These are phyloP conservation scores for Bjerkandera adusta DNA, from an alignment of 1,284 basidiomycete species.

Conservation along the genomic window DNA sequence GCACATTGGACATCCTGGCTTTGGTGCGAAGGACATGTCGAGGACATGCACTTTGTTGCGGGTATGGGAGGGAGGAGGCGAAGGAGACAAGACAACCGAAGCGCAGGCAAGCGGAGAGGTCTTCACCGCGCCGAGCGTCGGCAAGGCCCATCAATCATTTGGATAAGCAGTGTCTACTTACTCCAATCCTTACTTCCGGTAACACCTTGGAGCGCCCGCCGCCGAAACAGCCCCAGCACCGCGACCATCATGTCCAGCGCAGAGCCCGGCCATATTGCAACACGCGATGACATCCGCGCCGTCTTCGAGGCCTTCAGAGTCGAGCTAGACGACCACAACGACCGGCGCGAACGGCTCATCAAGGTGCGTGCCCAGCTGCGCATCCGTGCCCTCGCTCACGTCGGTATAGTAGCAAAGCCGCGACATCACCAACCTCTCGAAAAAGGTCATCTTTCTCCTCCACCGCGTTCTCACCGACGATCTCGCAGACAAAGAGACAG, in stretches of 20 bases:
- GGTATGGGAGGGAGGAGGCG: constrained; percentile 1
- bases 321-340: constrained; percentile 73
- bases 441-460: constrained; percentile 92
- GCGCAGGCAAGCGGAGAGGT: not conserved
- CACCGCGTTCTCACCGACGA: constrained; percentile 73
- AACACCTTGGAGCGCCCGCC: no score
- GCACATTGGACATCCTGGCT: constrained; percentile 72
- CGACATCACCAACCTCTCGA: constrained; percentile 91
- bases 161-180: no score
- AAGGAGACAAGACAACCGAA: not conserved
- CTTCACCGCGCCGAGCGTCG: not conserved
- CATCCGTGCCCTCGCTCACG: constrained; percentile 6
- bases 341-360: constrained; percentile 79
- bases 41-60: constrained; percentile 6
- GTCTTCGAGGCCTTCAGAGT: constrained; percentile 62
- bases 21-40: constrained; percentile 54
- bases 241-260: constrained; percentile 9
- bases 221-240: no score
- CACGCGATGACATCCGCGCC: constrained; percentile 28
- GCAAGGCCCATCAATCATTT: no score
- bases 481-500: constrained; percentile 26
- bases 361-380: constrained; percentile 49
- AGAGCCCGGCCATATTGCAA: constrained; percentile 13
- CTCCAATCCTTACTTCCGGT: no score
- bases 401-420: constrained; percentile 57